Base-by-base conservation (phyloP, 768 basidiomycete genomes). In the Leucocoprinus sp. region DNA sequence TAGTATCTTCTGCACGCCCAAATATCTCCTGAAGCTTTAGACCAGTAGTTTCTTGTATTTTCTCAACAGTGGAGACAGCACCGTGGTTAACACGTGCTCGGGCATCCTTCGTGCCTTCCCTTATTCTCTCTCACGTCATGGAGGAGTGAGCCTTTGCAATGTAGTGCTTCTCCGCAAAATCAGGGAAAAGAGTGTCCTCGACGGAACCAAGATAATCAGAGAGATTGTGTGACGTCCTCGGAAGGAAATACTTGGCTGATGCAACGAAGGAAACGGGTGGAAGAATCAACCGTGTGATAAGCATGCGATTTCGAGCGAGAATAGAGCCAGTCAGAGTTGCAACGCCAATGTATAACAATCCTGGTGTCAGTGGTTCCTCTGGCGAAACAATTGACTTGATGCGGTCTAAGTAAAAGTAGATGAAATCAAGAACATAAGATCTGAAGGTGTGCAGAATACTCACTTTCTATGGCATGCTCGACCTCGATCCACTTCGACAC, bases 251-350 rank as follows among this genome's bases (percentile, higher is more conserved):
- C 45, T 78, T 69, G 36, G 83, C 68, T 22, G 93, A 80, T 49
- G 76, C 58, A 46, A 84, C 43, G 53, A 92, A 64, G 60, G 92
- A 76, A 18, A 78, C 49, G 0, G 93, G 86, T 0, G 95, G 95
- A 11, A 93, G 72, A 36, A 84, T 50, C 42, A 84, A 54, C 15
- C 95, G 84, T 4, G 78, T 65, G 24, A 80, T 71, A 43, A 93
- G 64, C 42, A 68, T 58, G 51, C 93, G 81, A 53, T 84, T 85
- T 34, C 93, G 83, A 0, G 86, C 78, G 45, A 97, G 54, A 55
- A 98, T 83, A 46, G 92, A 92, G 1, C 87, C 90, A 3, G 87
- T 84, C 37, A 98, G 79, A 11, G 90, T 80, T 2, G 90, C 81
- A 39, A 98, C 75, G 39, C 91, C 89, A 37, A 89, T 84, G 68